Conservation (phyloP, 2,329 filamentous ascomycete genomes). For the Aureobasidium namibiae region DNA sequence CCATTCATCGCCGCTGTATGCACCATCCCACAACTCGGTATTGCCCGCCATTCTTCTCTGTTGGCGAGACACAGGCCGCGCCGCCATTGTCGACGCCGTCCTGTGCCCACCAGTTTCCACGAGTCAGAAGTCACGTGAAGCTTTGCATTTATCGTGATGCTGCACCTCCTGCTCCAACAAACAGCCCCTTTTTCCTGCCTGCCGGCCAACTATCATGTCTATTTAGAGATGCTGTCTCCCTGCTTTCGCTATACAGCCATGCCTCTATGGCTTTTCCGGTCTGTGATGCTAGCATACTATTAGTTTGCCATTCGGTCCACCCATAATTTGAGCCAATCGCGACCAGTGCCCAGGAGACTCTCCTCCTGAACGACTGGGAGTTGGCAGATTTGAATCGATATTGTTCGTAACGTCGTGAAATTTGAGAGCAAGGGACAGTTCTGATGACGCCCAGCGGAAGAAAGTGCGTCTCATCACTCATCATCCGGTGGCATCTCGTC, state of each 20-base stretch:
- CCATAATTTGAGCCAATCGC: too few species aligned
- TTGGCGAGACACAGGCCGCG: neutral
- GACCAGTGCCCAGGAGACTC: neutral
- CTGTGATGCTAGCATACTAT: neutral
- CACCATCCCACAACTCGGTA: neutral
- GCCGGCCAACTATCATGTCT: neutral
- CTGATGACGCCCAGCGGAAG: neutral
- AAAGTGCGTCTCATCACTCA: conserved; percentile 53
- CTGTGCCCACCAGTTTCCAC: neutral
- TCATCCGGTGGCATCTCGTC: conserved; percentile 96
- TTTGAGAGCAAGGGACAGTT: neutral
- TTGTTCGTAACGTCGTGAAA: conserved; percentile 1
- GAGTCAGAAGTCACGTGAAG: conserved; percentile 1
- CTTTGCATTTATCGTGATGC: neutral
- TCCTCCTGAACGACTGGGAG: neutral
- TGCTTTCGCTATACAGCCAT: neutral
- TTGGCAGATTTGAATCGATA: neutral
- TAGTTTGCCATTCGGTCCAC: neutral
- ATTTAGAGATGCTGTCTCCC: neutral
- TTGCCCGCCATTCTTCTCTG: neutral
- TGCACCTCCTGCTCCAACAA: neutral
- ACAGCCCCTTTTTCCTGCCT: neutral
- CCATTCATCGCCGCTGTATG: neutral
- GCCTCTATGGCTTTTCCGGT: neutral
- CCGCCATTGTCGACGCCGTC: neutral